Evolutionary conservation across 2,329 filamentous ascomycete genomes (phyloP).

Genomic region (Ophiosphaerella korrae): DNA sequence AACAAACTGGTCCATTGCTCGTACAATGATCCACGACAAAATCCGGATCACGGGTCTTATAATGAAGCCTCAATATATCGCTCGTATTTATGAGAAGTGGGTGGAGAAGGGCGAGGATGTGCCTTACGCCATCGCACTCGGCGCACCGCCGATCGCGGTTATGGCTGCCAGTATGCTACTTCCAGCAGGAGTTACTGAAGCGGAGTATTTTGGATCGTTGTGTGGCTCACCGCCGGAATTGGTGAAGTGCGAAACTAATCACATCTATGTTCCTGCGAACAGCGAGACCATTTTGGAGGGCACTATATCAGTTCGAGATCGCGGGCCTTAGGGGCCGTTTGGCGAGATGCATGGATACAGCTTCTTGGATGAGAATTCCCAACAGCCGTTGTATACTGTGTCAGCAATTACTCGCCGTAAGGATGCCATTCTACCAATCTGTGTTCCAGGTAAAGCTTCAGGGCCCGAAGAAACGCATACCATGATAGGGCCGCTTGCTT

Average conservation of each 20-base stretch:
- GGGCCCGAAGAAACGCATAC: slow-evolving; percentile 13
- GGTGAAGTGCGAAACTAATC: slow-evolving; percentile 59
- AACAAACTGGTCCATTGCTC: slow-evolving; percentile 56
- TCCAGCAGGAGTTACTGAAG: slow-evolving; percentile 57
- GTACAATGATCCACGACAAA: slow-evolving; percentile 55
- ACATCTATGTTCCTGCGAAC: slow-evolving; percentile 56
- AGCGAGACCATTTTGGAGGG: slow-evolving; percentile 60
- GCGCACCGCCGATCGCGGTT: slow-evolving; percentile 56
- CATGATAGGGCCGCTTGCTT: slow-evolving; percentile 49
- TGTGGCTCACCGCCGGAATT: slow-evolving; percentile 53
- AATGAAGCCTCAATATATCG: slow-evolving; percentile 55
- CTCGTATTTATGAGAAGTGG: slow-evolving; percentile 56
- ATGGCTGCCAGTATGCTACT: slow-evolving; percentile 47
- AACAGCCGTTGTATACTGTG: slow-evolving; percentile 51
- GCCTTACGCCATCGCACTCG: slow-evolving; percentile 53
- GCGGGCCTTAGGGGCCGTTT: slow-evolving; percentile 55
- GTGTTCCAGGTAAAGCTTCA: slow-evolving; percentile 49
- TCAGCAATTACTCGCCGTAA: slow-evolving; percentile 56
- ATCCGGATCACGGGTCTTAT: slow-evolving; percentile 51
- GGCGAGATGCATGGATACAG: slow-evolving; percentile 53
- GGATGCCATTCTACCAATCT: slow-evolving; percentile 56
- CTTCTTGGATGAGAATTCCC: slow-evolving; percentile 50
- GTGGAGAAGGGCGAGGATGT: slow-evolving; percentile 52
- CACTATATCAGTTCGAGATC: slow-evolving; percentile 51
- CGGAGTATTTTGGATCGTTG: slow-evolving; percentile 56